A percentile compares a stretch with the other conserved stretches of the same genome.
phyloP scores from a whole-genome alignment of 306 rosid genomes.

The barrel medic (Medicago truncatula) region MtrunA17r5.0-ANR NC_053049.1:39137501-39138000 shows the following conservation, averaged over 20 bases:
- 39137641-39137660: conserved; percentile 93
- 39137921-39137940: conserved; percentile 78
- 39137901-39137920: conserved; percentile 85
- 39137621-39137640: conserved; percentile 91
- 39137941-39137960: conserved; percentile 83
- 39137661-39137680: conserved; percentile 16
- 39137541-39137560: conserved; percentile 61
- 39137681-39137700: conserved; percentile 24
- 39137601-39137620: conserved; percentile 85
- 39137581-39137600: conserved; percentile 76
- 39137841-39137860: no score
- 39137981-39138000: no score
- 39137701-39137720: conserved; percentile 1
- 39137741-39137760: conserved; percentile 35
- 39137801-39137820: no score
- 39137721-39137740: conserved; percentile 34
- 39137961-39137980: no score
- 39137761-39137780: no score
- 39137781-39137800: no score
- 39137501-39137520: conserved; percentile 37
- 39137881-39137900: no score
- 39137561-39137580: conserved; percentile 72
- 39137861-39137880: no score
- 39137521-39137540: conserved; percentile 53
- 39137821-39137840: no score